Evolutionary conservation across 140 eudicot genomes (phyloP).

Genomic region (Oenanthe javanica): DNA sequence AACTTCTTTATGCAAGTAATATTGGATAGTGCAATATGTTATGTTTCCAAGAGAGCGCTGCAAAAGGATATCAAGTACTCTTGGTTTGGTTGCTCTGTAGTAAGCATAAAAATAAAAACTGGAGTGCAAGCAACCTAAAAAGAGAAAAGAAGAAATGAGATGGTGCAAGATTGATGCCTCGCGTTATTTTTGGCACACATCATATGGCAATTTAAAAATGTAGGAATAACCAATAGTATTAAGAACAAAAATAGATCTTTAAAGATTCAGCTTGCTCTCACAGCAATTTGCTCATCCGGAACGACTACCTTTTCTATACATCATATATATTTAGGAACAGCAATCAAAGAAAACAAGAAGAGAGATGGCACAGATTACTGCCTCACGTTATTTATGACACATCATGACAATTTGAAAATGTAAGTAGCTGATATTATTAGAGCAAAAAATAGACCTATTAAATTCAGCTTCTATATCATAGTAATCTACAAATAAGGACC

Average conservation of each 20-base stretch:
- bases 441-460: no score
- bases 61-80: not conserved
- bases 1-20: not conserved
- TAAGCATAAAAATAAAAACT: no score
- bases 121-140: no score
- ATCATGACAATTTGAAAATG: no score
- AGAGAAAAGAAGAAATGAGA: not conserved
- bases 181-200: not conserved
- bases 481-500: not conserved
- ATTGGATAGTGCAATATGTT: not conserved
- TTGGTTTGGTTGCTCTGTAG: not conserved
- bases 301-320: not conserved
- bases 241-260: not conserved
- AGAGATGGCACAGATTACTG: not conserved
- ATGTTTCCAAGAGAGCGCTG: not conserved
- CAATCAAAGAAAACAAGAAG: not conserved
- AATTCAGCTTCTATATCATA: no score
- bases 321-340: not conserved
- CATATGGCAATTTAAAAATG: not conserved
- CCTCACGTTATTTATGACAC: no score
- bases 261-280: not conserved
- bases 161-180: not conserved
- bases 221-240: no score
- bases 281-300: not conserved
- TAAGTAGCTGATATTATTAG: no score